phyloP scores from a whole-genome alignment of 148 eudicot species.

The Linanthus parryae region DNA sequence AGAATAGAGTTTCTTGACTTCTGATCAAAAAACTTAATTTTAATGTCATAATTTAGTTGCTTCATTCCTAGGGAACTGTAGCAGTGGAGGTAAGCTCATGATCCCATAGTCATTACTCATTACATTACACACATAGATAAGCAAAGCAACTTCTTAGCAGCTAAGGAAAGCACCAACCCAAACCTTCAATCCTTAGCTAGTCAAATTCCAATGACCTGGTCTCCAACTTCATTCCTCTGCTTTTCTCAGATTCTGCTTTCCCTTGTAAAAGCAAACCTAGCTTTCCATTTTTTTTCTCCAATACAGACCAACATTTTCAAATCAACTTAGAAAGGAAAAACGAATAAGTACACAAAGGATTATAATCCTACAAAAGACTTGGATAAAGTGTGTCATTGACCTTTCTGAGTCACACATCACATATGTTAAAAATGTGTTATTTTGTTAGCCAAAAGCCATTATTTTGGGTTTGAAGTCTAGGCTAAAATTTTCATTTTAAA shows the following conservation, averaged over 20 bases:
- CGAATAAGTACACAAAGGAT: not conserved
- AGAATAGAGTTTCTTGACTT: too few relatives aligned
- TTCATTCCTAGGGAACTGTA: too few relatives aligned
- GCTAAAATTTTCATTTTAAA: too few relatives aligned
- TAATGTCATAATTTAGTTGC: too few relatives aligned
- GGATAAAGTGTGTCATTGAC: not conserved
- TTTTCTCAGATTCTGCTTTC: not conserved
- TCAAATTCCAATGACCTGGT: conserved; percentile 1
- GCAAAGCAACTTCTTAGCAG: conserved; percentile 17
- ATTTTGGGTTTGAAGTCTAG: too few relatives aligned
- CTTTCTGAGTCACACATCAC: conserved; percentile 5
- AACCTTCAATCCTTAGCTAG: not conserved
- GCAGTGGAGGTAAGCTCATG: conserved; percentile 5
- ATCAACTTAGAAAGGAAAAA: not conserved
- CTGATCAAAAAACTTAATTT: too few relatives aligned
- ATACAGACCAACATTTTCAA: not conserved
- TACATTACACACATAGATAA: not conserved
- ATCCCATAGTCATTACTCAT: not conserved
- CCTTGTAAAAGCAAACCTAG: not conserved
- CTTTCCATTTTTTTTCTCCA: not conserved
- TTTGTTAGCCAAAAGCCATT: conserved; percentile 7
- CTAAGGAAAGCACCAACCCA: conserved; percentile 17
- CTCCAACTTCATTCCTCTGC: not conserved
- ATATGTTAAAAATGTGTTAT: not conserved
- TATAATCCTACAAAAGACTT: not conserved